Evolutionary conservation across 2,329 filamentous ascomycete genomes (phyloP).

Genomic region (Dactylonectria estremocensis): DNA sequence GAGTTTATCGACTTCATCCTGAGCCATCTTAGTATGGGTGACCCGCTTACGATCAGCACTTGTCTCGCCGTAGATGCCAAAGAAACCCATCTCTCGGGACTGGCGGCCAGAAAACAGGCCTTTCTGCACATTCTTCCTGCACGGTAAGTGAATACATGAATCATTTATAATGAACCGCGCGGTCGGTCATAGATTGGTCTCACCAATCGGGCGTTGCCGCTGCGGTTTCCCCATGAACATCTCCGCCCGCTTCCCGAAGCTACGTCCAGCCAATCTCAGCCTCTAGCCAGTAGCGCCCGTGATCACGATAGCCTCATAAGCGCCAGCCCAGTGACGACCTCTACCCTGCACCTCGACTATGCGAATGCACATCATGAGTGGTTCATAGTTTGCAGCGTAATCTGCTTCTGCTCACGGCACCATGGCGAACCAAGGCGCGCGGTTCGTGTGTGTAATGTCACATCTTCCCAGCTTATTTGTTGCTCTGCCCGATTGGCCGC

Average conservation of each 20-base stretch:
- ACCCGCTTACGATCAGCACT: neutral
- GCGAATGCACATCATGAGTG: conserved; percentile 1
- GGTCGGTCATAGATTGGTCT: neutral
- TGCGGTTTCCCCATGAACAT: neutral
- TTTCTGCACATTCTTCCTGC: neutral
- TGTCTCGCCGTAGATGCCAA: neutral
- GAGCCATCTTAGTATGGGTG: conserved; percentile 10
- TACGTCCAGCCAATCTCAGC: conserved; percentile 10
- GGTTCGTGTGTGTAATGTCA: conserved; percentile 3
- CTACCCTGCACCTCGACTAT: conserved; percentile 21
- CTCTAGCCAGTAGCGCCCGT: conserved; percentile 11
- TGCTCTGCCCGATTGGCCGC: conserved; percentile 20
- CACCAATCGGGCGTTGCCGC: conserved; percentile 13
- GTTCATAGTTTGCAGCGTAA: neutral
- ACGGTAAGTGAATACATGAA: neutral
- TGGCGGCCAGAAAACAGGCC: neutral
- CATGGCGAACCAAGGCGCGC: conserved; percentile 17
- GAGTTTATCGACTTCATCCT: conserved; percentile 3
- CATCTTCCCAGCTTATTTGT: neutral
- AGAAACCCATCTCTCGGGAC: neutral
- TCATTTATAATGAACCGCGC: conserved; percentile 3
- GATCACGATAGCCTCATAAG: conserved; percentile 8
- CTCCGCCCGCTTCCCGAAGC: neutral
- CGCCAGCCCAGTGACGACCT: conserved; percentile 9
- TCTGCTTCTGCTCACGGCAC: neutral